phyloP scores from a whole-genome alignment of 1,284 basidiomycete species.

The Cutaneotrichosporon sp. region DNA sequence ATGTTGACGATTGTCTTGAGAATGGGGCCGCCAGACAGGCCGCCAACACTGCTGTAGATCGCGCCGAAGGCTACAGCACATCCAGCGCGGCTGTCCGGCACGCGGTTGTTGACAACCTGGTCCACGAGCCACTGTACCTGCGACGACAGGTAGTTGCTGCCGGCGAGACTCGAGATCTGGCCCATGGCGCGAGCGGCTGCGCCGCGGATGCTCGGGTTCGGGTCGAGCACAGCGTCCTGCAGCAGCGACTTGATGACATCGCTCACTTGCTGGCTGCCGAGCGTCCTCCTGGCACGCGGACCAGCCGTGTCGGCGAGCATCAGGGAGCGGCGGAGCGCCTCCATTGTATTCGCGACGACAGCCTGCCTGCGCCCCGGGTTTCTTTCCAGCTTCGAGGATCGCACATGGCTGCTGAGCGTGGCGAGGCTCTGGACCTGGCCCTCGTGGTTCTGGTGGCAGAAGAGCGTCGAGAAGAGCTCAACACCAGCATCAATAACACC shows the following conservation, averaged over 20 bases:
- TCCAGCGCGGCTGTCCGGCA: constrained; percentile 87
- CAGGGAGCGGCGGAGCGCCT: constrained; percentile 74
- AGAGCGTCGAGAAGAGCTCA: constrained; percentile 72
- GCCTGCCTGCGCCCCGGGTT: constrained; percentile 87
- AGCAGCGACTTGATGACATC: constrained; percentile 66
- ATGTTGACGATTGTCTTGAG: constrained; percentile 96
- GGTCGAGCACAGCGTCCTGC: constrained; percentile 74
- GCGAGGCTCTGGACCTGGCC: constrained; percentile 64
- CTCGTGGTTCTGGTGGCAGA: constrained; percentile 70
- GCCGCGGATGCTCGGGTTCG: constrained; percentile 69
- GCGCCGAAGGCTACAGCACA: constrained; percentile 92
- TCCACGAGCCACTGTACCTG: constrained; percentile 91
- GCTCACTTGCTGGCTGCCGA: constrained; percentile 67
- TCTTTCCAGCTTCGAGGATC: constrained; percentile 76
- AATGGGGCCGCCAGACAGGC: constrained; percentile 85
- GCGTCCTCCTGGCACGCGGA: constrained; percentile 60
- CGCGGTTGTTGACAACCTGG: constrained; percentile 92
- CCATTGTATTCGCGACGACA: constrained; percentile 71
- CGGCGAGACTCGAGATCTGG: constrained; percentile 75
- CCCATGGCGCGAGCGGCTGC: constrained; percentile 89
- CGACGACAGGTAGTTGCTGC: constrained; percentile 74
- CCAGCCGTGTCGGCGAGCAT: constrained; percentile 56
- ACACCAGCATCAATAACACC: constrained; percentile 85
- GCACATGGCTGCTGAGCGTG: constrained; percentile 58
- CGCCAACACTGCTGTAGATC: constrained; percentile 88